Percentiles rank a stretch among this genome's conserved stretches.
Evolutionary conservation across 768 basidiomycete species (phyloP).

Genomic region (Kwoniella dendrophila): DNA sequence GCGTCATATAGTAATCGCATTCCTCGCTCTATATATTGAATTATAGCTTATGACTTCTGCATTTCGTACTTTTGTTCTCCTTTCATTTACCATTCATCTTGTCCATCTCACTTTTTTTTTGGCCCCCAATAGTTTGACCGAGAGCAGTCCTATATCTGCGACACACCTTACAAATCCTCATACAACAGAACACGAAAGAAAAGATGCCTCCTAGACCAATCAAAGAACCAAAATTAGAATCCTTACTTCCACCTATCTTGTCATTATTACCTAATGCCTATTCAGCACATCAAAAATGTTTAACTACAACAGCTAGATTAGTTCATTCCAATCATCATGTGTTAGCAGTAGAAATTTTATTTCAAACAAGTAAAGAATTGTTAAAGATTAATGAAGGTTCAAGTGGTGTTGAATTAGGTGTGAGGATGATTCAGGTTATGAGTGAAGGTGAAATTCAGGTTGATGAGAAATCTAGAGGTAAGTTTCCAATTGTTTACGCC

Average conservation of each 20-base stretch:
- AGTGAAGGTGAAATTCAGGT: constrained; percentile 71
- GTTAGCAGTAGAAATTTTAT: constrained; percentile 88
- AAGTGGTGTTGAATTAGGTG: constrained; percentile 81
- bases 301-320: constrained; percentile 85
- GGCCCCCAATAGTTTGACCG: not conserved
- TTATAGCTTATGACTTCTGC: too few species aligned
- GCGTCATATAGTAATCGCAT: not conserved
- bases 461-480: constrained; percentile 78
- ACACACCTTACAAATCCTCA: not conserved
- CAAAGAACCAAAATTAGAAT: constrained; percentile 35
- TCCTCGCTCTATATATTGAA: too few species aligned
- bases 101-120: not conserved
- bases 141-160: not conserved
- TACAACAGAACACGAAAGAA: not conserved
- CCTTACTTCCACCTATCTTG: constrained; percentile 52
- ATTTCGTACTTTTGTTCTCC: not conserved
- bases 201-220: constrained; percentile 49
- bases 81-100: not conserved
- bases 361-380: constrained; percentile 83
- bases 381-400: constrained; percentile 85
- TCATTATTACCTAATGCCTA: constrained; percentile 67
- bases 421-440: constrained; percentile 81
- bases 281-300: constrained; percentile 94
- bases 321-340: constrained; percentile 66
- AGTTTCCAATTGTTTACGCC: constrained; percentile 53